These are phyloP conservation scores for Phytophthora kernoviae DNA, from an alignment of 352 stramenopile species.

Conservation along the genomic window DNA sequence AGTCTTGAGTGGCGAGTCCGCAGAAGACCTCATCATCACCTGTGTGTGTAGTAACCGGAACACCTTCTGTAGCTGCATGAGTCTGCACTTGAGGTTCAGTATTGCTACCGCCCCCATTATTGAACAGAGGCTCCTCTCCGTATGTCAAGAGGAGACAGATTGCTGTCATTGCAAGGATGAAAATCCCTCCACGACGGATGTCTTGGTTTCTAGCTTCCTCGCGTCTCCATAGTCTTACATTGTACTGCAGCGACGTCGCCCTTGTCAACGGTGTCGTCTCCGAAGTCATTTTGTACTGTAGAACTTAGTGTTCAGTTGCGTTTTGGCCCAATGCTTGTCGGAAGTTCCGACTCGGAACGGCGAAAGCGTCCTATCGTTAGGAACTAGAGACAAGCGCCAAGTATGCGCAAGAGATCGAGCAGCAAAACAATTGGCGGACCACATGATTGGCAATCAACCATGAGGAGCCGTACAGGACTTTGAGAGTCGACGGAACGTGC, in stretches of 20 bases:
- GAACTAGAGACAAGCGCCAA: constrained; percentile 6
- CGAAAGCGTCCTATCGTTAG: constrained; percentile 19
- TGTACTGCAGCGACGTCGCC: constrained; percentile 37
- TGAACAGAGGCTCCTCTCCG: constrained; percentile 14
- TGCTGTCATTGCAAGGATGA: constrained; percentile 24
- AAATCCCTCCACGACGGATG: constrained; percentile 28
- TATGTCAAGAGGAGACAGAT: constrained; percentile 29
- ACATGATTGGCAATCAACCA: constrained; percentile 23
- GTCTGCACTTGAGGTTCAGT: constrained; percentile 21
- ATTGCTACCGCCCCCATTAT: constrained; percentile 3
- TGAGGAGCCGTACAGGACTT: constrained; percentile 54
- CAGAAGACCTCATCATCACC: constrained; percentile 42
- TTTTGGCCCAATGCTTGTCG: not conserved
- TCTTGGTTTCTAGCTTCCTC: constrained; percentile 29
- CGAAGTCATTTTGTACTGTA: constrained; percentile 10
- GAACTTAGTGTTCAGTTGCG: not conserved
- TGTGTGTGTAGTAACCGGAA: constrained; percentile 12
- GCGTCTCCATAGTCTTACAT: constrained; percentile 29
- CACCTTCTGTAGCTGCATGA: constrained; percentile 19
- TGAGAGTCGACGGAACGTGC: constrained; percentile 60
- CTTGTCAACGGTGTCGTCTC: constrained; percentile 28
- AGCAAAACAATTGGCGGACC: constrained; percentile 12
- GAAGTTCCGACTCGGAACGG: constrained; percentile 14
- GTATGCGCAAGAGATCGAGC: constrained; percentile 17
- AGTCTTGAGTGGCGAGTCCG: constrained; percentile 49